A percentile compares a stretch with the other conserved stretches of the same genome.
phyloP scores from a whole-genome alignment of 495 filamentous ascomycete genomes.

The Daldinia bambusicola region DNA sequence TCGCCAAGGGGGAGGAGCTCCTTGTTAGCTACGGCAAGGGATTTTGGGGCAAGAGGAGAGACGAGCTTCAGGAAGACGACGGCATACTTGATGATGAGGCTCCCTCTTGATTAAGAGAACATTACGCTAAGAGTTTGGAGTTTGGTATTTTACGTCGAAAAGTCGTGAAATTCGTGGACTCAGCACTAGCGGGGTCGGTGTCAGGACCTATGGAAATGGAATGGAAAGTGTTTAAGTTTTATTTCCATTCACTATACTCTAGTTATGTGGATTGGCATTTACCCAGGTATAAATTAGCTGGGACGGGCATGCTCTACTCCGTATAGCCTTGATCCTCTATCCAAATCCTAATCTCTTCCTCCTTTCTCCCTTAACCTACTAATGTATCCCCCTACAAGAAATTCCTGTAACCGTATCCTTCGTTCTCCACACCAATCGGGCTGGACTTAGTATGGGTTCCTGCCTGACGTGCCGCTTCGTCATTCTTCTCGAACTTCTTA shows the following conservation, averaged over 20 bases:
- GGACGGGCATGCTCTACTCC: neutral
- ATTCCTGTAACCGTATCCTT: conserved; percentile 54
- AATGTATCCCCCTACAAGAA: conserved; percentile 39
- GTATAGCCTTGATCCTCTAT: neutral
- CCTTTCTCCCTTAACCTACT: neutral
- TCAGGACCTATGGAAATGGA: neutral
- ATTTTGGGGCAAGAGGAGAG: conserved; percentile 63
- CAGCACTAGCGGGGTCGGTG: too few species aligned
- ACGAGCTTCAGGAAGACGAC: conserved; percentile 46
- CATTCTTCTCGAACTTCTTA: conserved; percentile 59
- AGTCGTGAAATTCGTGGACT: neutral
- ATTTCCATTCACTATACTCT: neutral
- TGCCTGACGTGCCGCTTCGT: conserved; percentile 42
- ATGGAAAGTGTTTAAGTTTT: neutral
- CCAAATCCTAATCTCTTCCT: neutral
- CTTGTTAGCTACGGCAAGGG: conserved; percentile 75
- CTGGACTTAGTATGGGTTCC: conserved; percentile 12
- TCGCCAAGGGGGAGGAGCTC: conserved; percentile 69
- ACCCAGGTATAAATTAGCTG: neutral
- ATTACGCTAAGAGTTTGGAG: too few species aligned
- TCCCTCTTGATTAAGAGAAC: neutral
- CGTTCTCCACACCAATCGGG: conserved; percentile 47
- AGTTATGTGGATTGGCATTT: too few species aligned
- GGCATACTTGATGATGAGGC: neutral
- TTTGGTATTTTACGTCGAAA: neutral